Conservation (phyloP, 805 yeast species). For the Wickerhamomyces queroliae region DNA sequence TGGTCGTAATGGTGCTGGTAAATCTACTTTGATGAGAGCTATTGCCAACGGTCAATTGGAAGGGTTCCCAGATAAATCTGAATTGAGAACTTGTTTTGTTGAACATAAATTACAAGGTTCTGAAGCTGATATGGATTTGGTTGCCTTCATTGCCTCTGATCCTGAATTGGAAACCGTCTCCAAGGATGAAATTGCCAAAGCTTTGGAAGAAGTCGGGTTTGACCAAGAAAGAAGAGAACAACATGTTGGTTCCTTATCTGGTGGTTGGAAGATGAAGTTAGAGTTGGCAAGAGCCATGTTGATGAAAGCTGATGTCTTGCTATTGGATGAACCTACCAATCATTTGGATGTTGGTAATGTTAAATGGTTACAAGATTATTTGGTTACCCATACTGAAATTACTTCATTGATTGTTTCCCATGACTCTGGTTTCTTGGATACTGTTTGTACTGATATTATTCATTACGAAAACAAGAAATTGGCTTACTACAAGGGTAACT, state of each 20-base stretch:
- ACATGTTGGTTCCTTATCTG: slow-evolving; percentile 90
- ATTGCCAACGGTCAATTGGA: slow-evolving; percentile 95
- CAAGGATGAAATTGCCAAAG: slow-evolving; percentile 65
- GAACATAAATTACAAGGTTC: slow-evolving; percentile 96
- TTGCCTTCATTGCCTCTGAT: slow-evolving; percentile 82
- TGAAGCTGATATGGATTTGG: slow-evolving; percentile 87
- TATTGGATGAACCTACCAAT: slow-evolving; percentile 97
- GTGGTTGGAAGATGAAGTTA: slow-evolving; percentile 99
- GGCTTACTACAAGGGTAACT: slow-evolving; percentile 93
- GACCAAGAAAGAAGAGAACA: slow-evolving; percentile 86
- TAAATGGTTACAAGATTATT: slow-evolving; percentile 88
- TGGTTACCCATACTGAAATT: slow-evolving; percentile 75
- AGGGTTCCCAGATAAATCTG: slow-evolving; percentile 90
- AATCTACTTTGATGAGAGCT: slow-evolving; percentile 94
- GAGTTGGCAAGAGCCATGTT: slow-evolving; percentile 99
- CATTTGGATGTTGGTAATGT: slow-evolving; percentile 95
- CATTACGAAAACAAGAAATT: slow-evolving; percentile 94
- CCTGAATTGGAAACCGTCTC: slow-evolving; percentile 67
- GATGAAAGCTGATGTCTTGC: slow-evolving; percentile 91
- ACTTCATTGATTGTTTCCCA: slow-evolving; percentile 96
- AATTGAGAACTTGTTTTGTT: slow-evolving; percentile 88
- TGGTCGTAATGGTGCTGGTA: slow-evolving; percentile 99
- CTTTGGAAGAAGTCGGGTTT: slow-evolving; percentile 83
- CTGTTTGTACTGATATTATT: slow-evolving; percentile 93
- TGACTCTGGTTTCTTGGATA: slow-evolving; percentile 94